phyloP scores from a whole-genome alignment of 2,329 filamentous ascomycete genomes.

The Metarhizium album region DNA sequence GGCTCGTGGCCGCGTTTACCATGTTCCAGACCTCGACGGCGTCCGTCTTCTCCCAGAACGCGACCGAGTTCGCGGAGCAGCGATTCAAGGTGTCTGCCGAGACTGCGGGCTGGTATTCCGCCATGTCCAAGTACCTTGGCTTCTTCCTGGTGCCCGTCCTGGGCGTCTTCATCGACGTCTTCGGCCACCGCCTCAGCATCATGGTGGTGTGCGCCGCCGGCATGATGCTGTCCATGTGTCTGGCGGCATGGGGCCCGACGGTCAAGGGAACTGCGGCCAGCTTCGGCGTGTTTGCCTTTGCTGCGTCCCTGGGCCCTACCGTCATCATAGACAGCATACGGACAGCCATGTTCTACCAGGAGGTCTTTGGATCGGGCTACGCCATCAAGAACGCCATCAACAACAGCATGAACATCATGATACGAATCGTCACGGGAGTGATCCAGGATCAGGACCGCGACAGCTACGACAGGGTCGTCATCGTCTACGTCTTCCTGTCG shows the following conservation, averaged over 20 bases:
- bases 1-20: conserved; percentile 43
- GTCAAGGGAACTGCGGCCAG: conserved; percentile 43
- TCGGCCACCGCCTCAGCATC: conserved; percentile 45
- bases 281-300: conserved; percentile 49
- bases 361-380: conserved; percentile 50
- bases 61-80: conserved; percentile 50
- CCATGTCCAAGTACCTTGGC: conserved; percentile 41
- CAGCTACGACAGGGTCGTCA: no score
- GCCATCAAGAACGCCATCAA: conserved; percentile 51
- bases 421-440: conserved; percentile 44
- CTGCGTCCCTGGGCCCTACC: conserved; percentile 43
- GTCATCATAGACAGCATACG: conserved; percentile 51
- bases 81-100: conserved; percentile 44
- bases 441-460: conserved; percentile 48
- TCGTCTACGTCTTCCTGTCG: no score
- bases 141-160: conserved; percentile 49
- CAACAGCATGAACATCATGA: conserved; percentile 52
- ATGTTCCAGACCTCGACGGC: conserved; percentile 49
- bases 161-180: conserved; percentile 44
- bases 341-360: conserved; percentile 48
- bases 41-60: conserved; percentile 42
- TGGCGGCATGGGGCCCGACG: conserved; percentile 40
- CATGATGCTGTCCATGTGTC: conserved; percentile 40
- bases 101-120: conserved; percentile 49
- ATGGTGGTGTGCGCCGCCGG: conserved; percentile 38